Base-by-base conservation (phyloP, 495 filamentous ascomycete genomes). In the Tetracladium setigerum region DNA sequence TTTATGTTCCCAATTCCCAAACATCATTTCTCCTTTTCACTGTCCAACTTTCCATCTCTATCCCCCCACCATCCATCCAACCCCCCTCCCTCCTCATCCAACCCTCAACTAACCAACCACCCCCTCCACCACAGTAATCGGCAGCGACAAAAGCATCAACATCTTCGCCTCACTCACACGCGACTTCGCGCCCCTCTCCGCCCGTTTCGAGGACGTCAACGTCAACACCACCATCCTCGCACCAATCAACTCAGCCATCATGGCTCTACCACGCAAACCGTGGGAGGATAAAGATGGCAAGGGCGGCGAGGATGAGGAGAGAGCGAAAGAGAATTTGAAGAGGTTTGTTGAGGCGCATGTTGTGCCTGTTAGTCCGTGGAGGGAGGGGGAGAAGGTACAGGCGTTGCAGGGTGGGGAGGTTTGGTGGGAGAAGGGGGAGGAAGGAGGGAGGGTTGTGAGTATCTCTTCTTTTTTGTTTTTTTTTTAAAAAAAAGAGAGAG, bases 271-370 rank as follows among this genome's bases (percentile, higher is more conserved):
- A 0, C 72, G 86, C 47, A 97, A 97, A 59, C 92, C 92, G 2
- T 98, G 92, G 92, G 91, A 98, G 56, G 82, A 94, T 52, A 65
- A 78, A 33, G 94, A 98, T 46, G 97, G 97, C 61, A 77, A 86
- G 31, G 92, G 92, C 0, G 64, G 72, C 0, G 79, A 77, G 12
- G 94, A 94, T 0, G 81, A 84, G 49, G 86, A 91, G 46, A 71
- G 90, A 19, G 91, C 92, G 2, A 76, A 79, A 34, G 69, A 65
- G 47, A 98, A 98, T 59, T 56, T 97, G 58, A 75, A 79, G 59
- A 68, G 77, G 31, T 96, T 97, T 63, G 87, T 94, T 0, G 84
- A 95, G 68, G 83, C 84, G 11, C 92, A 98, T 65, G 72, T 95
- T 32, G 68, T 96, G 0, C 77, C 79, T 12, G 67, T 66, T 12